Evolutionary conservation across 352 stramenopile species (phyloP).

Genomic region (Globisporangium solare): DNA sequence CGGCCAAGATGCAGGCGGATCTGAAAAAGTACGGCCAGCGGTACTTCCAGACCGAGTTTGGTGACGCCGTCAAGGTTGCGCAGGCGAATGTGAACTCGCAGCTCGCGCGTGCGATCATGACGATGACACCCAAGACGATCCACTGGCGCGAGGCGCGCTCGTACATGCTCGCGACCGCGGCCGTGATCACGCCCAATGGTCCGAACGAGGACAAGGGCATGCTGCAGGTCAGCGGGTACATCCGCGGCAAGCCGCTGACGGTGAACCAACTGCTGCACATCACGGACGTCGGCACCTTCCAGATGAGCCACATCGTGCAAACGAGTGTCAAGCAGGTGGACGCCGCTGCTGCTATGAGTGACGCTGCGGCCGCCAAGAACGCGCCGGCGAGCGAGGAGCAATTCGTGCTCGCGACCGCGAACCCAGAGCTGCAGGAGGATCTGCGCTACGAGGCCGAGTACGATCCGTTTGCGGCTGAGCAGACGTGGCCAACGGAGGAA

Average conservation of each 20-base stretch:
- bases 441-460: constrained; percentile 87
- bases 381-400: constrained; percentile 16
- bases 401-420: constrained; percentile 59
- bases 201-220: constrained; percentile 45
- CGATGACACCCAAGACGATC: constrained; percentile 76
- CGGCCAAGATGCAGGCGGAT: constrained; percentile 65
- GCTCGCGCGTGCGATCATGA: constrained; percentile 77
- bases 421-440: constrained; percentile 68
- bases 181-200: constrained; percentile 59
- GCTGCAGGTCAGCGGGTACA: constrained; percentile 92
- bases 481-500: constrained; percentile 97
- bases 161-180: constrained; percentile 80
- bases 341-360: constrained; percentile 28
- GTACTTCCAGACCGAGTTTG: constrained; percentile 90
- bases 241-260: constrained; percentile 92
- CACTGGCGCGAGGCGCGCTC: constrained; percentile 87
- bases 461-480: constrained; percentile 95
- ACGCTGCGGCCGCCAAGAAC: constrained; percentile 23
- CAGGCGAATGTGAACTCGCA: constrained; percentile 76
- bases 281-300: constrained; percentile 93
- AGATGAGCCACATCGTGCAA: constrained; percentile 72
- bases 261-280: constrained; percentile 97
- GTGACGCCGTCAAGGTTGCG: constrained; percentile 73
- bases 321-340: constrained; percentile 40
- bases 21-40: constrained; percentile 83